phyloP scores from a whole-genome alignment of 768 basidiomycete species.

The Phaeolepiota aurea region DNA sequence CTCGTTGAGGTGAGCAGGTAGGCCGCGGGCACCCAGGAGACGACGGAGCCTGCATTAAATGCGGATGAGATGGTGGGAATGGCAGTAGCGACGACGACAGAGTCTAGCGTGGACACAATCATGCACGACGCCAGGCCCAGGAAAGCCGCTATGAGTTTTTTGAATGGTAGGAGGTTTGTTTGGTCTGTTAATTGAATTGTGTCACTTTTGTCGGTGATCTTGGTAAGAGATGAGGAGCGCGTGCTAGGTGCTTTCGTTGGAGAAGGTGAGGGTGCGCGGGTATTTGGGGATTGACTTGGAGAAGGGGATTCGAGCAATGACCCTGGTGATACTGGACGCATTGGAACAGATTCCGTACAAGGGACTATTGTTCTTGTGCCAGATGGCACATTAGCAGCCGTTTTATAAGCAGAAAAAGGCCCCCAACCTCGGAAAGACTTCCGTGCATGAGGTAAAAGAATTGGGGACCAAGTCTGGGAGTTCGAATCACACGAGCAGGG shows the following conservation, averaged over 20 bases:
- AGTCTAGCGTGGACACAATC: slow-evolving; percentile 56
- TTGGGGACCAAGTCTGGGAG: no score
- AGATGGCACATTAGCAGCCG: no score
- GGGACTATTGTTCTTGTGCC: no score
- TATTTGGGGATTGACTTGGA: not conserved
- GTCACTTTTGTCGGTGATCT: not conserved
- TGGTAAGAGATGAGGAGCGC: not conserved
- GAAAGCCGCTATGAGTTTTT: slow-evolving; percentile 56
- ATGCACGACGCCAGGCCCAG: slow-evolving; percentile 52
- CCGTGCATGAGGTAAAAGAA: no score
- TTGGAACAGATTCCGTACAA: no score
- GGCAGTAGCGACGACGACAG: slow-evolving; percentile 68
- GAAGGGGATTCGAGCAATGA: not conserved
- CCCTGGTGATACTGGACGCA: no score
- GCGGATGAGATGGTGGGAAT: slow-evolving; percentile 61
- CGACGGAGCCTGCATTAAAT: slow-evolving; percentile 56
- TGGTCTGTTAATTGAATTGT: slow-evolving; percentile 50
- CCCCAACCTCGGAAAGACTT: no score
- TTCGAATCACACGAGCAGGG: no score
- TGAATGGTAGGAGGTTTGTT: slow-evolving; percentile 65
- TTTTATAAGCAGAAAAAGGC: no score
- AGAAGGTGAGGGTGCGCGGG: not conserved
- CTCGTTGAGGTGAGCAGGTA: slow-evolving; percentile 63
- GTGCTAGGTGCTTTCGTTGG: not conserved
- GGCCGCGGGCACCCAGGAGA: slow-evolving; percentile 67